Base-by-base conservation (phyloP, 768 basidiomycete species). In the Ramaria sp. region DNA sequence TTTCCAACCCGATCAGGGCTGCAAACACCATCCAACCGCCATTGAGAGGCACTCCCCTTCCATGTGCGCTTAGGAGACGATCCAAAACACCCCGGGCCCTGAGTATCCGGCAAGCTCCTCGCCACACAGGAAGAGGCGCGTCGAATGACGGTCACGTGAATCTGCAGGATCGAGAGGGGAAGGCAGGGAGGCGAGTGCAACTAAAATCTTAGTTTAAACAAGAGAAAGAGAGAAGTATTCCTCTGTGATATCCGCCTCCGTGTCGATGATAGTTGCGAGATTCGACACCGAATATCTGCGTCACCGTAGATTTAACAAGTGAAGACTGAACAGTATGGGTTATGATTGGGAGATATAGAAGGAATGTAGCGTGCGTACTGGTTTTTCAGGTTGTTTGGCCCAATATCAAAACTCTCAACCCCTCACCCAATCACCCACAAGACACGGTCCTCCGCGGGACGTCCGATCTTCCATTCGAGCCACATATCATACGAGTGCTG, bases 71-170 rank as follows among this genome's bases (percentile, higher is more conserved):
- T 45, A 45, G 44, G 44, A 45, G 44, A 45, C 44, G 44, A 18
- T 45, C 44, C 44, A 5, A 45, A 45, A 45, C 44, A 28, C 44
- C 44, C 22, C 44, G 38, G 15, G 16, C n/a, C n/a, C n/a, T n/a
- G 44, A 20, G 44, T 28, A 45, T 45, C 44, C 27, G 44, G 44
- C 44, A 45, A 45, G 44, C 44, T 45, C 44, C 44, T 8, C 44
- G 44, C 44, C 44, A 45, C 24, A 22, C 44, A 18, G 41, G 41
- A 16, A 20, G 44, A 22, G 44, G 44, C 8, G 24, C 44, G 24
- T 45, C 44, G 27, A 45, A 28, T 20, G 5, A 22, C 44, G 44
- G 44, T 8, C 27, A 24, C 24, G 44, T 45, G 44, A 45, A 45
- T 45, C 44, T 24, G 44, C 27, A 24, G 44, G 22, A 45, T 16